These are phyloP conservation scores for Boletus patriciae DNA, from an alignment of 768 basidiomycete species.

Conservation along the genomic window DNA sequence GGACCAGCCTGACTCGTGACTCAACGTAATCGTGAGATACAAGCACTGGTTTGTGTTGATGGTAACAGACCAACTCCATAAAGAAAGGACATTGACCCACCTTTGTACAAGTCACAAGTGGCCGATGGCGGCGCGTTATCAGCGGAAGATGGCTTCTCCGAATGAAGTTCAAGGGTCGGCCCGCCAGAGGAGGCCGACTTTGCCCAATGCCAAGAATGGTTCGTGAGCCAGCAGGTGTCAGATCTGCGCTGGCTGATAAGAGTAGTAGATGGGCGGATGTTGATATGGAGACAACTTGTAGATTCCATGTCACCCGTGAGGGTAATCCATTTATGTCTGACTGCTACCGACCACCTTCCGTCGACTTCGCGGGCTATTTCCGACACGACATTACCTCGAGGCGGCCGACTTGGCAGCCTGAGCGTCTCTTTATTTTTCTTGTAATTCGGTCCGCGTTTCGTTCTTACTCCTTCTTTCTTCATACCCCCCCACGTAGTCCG, in stretches of 20 bases:
- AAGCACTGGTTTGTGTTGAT: slow-evolving; percentile 27
- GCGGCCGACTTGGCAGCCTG: slow-evolving; percentile 21
- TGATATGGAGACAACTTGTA: slow-evolving; percentile 22
- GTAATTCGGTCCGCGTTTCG: not conserved
- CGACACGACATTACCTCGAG: slow-evolving; percentile 33
- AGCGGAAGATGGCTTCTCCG: not conserved
- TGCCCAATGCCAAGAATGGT: not conserved
- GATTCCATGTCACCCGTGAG: not conserved
- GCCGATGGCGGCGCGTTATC: not conserved
- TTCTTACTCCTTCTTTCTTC: slow-evolving; percentile 14
- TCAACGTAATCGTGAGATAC: slow-evolving; percentile 1
- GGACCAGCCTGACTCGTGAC: not conserved
- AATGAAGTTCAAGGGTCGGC: not conserved
- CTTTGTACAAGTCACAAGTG: slow-evolving; percentile 1
- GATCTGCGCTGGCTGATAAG: slow-evolving; percentile 6
- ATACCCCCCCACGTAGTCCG: slow-evolving; percentile 1
- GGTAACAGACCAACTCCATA: slow-evolving; percentile 15
- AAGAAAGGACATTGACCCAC: not conserved
- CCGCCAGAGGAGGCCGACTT: too few relatives aligned
- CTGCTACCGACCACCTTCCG: not conserved
- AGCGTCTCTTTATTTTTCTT: slow-evolving; percentile 21
- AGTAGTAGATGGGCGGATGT: slow-evolving; percentile 2
- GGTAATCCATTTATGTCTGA: not conserved
- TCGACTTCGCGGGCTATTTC: slow-evolving; percentile 19
- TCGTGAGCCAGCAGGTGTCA: not conserved